Evolutionary conservation across 2,329 filamentous ascomycete species (phyloP), one percentile per base, ranked within the genome.

Genomic region (Neonectria coccinea): DNA sequence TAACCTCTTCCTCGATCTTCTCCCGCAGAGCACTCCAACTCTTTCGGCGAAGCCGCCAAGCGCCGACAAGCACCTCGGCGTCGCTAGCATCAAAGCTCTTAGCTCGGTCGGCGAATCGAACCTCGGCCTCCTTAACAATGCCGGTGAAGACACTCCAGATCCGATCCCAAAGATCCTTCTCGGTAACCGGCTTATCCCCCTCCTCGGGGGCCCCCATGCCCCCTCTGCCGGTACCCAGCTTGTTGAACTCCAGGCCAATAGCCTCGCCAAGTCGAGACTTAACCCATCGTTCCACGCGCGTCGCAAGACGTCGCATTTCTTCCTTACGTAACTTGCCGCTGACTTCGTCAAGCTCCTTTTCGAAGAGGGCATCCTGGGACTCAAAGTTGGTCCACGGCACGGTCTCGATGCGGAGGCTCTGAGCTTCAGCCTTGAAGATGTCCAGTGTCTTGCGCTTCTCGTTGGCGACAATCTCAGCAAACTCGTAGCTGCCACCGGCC

Each of bases 1-100:
- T 97, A 76, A 97, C 93, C 80, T 99, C 96, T 76, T 99, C 96
- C 39, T 98, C 95, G 67, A 99, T 92, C 83, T 93, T 96, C 64
- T 93, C 91, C 50, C 93, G 88, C 66, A 99, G 84, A 14, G 95
- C 94, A 44, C 91, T 91, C 96, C 96, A 99, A 66, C 93, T 96
- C 85, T 98, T 98, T 68, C 95, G 89, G 64, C 95, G 90, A 69
- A 99, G 82, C 61, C 94, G 89, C 95, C 96, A 99, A 20, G 97
- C 85, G 18, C 96, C 96, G 59, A 97, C 88, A 66, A 97, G 92
- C 20, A 97, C 93, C 81, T 99, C 96, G 44, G 95, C 93, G 60
- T 92, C 85, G 73, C 90, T 97, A 50, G 96, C 96, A 78, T 98
- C 93, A 71, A 98, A 97, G 82, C 93, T 97, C 80, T 91, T 92